A percentile compares a stretch with the other conserved stretches of the same genome.
Evolutionary conservation across 2,329 filamentous ascomycete species (phyloP).

Genomic region (Colletotrichum sp.): DNA sequence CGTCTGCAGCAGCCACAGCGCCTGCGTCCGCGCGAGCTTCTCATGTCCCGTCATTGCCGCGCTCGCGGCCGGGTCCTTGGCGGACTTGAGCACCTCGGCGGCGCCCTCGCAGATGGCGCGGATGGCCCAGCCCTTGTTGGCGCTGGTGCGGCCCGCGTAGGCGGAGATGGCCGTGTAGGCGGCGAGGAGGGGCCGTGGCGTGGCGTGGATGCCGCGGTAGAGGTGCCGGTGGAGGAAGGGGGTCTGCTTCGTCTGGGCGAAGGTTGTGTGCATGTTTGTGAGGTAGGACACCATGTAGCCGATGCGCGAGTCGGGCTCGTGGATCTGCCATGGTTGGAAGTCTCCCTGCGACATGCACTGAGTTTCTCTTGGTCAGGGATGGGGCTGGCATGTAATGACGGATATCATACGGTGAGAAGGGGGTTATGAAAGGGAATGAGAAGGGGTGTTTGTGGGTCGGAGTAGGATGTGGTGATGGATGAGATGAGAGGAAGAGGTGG

Average conservation of each 20-base stretch:
- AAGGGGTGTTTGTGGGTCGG: not conserved
- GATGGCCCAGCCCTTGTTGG: slow-evolving; percentile 44
- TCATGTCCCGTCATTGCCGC: slow-evolving; percentile 32
- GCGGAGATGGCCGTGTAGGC: slow-evolving; percentile 44
- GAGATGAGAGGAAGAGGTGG: not conserved
- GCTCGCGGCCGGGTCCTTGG: not conserved
- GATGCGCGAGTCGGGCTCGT: slow-evolving; percentile 38
- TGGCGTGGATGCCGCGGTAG: slow-evolving; percentile 37
- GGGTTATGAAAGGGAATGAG: not conserved
- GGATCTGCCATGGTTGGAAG: slow-evolving; percentile 30
- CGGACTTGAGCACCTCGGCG: slow-evolving; percentile 35
- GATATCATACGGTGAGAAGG: not conserved
- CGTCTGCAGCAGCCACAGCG: slow-evolving; percentile 43
- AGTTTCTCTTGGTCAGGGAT: not conserved
- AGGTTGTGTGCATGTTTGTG: slow-evolving; percentile 36
- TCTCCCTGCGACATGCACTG: not conserved
- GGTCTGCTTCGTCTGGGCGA: slow-evolving; percentile 39
- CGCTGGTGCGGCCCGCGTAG: slow-evolving; percentile 39
- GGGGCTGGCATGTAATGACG: not conserved
- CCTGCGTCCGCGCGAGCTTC: slow-evolving; percentile 49
- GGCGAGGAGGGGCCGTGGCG: slow-evolving; percentile 43
- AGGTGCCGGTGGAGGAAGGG: slow-evolving; percentile 49
- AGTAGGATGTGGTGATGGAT: not conserved
- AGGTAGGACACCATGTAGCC: slow-evolving; percentile 38
- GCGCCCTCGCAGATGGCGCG: slow-evolving; percentile 42